Base-by-base conservation (phyloP, 306 rosid species). In the Cucumis hystrix region DNA sequence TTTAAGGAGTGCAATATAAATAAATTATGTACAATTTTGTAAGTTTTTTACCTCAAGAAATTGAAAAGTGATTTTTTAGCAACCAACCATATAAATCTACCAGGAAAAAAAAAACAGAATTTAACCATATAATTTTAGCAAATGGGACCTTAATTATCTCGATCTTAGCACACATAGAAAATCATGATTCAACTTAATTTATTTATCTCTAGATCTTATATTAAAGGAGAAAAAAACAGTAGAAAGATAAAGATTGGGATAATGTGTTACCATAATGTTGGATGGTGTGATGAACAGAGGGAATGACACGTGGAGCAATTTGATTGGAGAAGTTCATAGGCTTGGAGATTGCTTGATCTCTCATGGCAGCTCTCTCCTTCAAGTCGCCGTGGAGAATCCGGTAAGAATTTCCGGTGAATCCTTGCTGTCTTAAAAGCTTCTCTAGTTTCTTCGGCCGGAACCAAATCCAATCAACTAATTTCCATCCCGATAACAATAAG, bases 391-490 rank as follows among this genome's bases (percentile, higher is more conserved):
- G 39, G n/a, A 75, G 55, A 21, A 87, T 16, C 66, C 80, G 52
- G 74, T 84, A 84, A 12, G 87, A 45, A 23, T 68, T 78, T 37
- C 87, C 89, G 9, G 18, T 2, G 23, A 83, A 65, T 28, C 89
- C 89, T 47, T 86, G 85, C 21, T 40, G 5, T 59, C 84, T 82
- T 10, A 86, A 28, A 30, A 15, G 4, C 35, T 55, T 82, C 77
- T 84, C 89, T 0, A 85, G 51, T 73, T 41, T 80, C 74, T 69
- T 85, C 0, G 81, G 86, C 56, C 54, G 67, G 17, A 85, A 7
- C 88, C 86, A 85, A 18, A 83, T 18, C 81, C 83, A 80, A 8
- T 85, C 51, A 49, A 83, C 3, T 15, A 80, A 55, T 17, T 35
- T 63, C 83, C 79, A 83, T 69, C 68, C 74, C 74, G 23, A 68